Percentiles rank a stretch among this genome's conserved stretches.
These are phyloP conservation scores for Allium cepa DNA, from an alignment of 106 monocot genomes.

Conservation along the genomic window DNA sequence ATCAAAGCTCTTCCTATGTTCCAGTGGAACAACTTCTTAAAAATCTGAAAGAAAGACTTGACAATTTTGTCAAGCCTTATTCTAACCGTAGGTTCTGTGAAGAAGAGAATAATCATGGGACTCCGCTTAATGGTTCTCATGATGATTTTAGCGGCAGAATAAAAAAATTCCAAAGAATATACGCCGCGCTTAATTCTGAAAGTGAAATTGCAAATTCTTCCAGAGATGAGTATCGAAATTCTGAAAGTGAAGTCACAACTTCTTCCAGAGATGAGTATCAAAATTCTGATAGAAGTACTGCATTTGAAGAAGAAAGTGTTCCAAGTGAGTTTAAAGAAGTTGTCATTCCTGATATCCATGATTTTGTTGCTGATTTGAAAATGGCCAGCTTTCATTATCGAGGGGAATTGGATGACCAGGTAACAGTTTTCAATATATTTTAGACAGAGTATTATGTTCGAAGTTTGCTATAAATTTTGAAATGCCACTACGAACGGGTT, in stretches of 20 bases:
- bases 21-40: slow-evolving; percentile 73
- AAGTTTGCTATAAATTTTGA: too few species aligned
- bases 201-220: not conserved
- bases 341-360: slow-evolving; percentile 36
- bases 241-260: slow-evolving; percentile 8
- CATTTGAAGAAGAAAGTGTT: slow-evolving; percentile 10
- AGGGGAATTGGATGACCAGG: slow-evolving; percentile 37
- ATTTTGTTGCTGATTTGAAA: slow-evolving; percentile 58
- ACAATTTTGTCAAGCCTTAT: slow-evolving; percentile 22
- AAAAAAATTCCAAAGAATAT: slow-evolving; percentile 31
- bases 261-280: slow-evolving; percentile 18
- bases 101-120: slow-evolving; percentile 29
- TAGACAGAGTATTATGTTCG: not conserved
- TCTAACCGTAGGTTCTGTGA: slow-evolving; percentile 33
- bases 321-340: slow-evolving; percentile 20
- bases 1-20: slow-evolving; percentile 18
- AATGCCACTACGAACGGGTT: too few species aligned
- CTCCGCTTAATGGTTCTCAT: slow-evolving; percentile 54
- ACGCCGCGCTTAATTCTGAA: slow-evolving; percentile 24
- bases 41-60: slow-evolving; percentile 28
- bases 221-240: slow-evolving; percentile 26
- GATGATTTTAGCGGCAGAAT: slow-evolving; percentile 55
- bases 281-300: slow-evolving; percentile 21
- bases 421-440: slow-evolving; percentile 3
- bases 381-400: slow-evolving; percentile 55